Evolutionary conservation across 768 basidiomycete species (phyloP).

Genomic region (Collybiopsis confluens): DNA sequence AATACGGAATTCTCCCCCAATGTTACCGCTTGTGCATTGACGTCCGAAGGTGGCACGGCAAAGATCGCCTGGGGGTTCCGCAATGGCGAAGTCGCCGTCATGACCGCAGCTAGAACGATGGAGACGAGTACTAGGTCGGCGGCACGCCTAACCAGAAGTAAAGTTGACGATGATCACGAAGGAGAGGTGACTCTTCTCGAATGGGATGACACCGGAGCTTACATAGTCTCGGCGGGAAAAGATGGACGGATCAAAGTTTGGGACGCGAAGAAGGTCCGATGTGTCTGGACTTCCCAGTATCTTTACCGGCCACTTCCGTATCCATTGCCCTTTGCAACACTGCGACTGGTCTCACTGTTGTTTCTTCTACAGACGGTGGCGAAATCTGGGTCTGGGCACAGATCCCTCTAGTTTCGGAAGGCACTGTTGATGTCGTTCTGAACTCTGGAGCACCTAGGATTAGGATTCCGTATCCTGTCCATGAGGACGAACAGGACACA

Average conservation of each 20-base stretch:
- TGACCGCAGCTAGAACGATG: conserved; percentile 54
- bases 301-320: conserved; percentile 44
- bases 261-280: conserved; percentile 51
- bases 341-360: conserved; percentile 35
- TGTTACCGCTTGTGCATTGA: conserved; percentile 52
- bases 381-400: conserved; percentile 54
- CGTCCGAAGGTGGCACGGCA: conserved; percentile 62
- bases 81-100: conserved; percentile 63
- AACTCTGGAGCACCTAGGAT: conserved; percentile 21
- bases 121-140: conserved; percentile 41
- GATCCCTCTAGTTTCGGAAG: conserved; percentile 24
- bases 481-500: conserved; percentile 10
- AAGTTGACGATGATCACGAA: conserved; percentile 57
- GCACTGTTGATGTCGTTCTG: conserved; percentile 11
- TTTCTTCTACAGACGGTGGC: conserved; percentile 52
- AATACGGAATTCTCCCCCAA: conserved; percentile 72
- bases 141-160: conserved; percentile 44
- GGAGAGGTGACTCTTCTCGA: conserved; percentile 51
- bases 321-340: conserved; percentile 42
- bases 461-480: conserved; percentile 32
- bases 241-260: conserved; percentile 76
- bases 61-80: conserved; percentile 72
- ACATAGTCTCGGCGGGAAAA: conserved; percentile 48
- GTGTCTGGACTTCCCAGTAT: conserved; percentile 57
- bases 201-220: conserved; percentile 38